Conservation (phyloP, 1,284 basidiomycete genomes). For the Tilletia walkeri region DNA sequence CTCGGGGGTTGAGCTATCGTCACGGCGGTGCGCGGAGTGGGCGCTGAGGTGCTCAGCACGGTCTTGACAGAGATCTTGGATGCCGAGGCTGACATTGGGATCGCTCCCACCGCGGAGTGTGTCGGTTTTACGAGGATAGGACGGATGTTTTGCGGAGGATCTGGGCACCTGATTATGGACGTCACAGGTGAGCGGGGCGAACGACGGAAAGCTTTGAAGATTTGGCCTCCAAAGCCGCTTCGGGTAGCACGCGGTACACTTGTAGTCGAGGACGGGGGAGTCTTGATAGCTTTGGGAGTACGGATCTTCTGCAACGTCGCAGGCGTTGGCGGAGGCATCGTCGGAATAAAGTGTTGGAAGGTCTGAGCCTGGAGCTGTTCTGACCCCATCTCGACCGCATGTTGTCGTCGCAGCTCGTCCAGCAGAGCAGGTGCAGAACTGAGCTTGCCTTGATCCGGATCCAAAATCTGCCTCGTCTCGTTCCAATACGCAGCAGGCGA, state of each 20-base stretch:
- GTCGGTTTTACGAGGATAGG: too few relatives aligned
- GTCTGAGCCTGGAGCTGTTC: background rate
- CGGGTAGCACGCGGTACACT: background rate
- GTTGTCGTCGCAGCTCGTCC: conserved; percentile 11
- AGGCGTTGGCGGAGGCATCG: background rate
- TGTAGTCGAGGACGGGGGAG: too few relatives aligned
- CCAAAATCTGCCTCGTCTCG: conserved; percentile 1
- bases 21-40: too few relatives aligned
- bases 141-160: too few relatives aligned
- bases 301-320: background rate
- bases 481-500: conserved; percentile 11
- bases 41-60: too few relatives aligned
- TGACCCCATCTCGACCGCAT: background rate
- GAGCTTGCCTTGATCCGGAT: background rate
- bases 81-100: background rate
- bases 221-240: conserved; percentile 1
- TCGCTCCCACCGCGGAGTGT: background rate
- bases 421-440: background rate
- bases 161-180: background rate
- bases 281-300: too few relatives aligned
- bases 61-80: background rate
- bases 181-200: background rate
- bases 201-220: conserved; percentile 16
- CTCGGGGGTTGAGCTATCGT: too few relatives aligned
- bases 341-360: background rate